Base-by-base conservation (phyloP, 805 yeast genomes). In the Ogataea sp. region DNA sequence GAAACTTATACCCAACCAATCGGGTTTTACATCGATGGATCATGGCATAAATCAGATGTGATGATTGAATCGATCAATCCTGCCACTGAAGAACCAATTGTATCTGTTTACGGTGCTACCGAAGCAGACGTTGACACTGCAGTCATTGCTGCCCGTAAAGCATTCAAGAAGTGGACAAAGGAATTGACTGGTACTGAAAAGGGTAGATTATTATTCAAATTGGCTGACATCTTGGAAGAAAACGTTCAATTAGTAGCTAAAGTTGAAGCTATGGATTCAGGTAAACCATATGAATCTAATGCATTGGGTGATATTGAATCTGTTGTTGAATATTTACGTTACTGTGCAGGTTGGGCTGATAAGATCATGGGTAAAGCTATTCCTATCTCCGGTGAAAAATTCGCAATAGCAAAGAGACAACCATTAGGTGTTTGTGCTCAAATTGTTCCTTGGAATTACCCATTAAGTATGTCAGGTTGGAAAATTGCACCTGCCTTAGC, bases 401-500 rank as follows among this genome's bases (percentile, higher is more conserved):
- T 82, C 50, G 83, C 83, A 27, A 79, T 77, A 61, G 80, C 88
- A 20, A 67, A 78, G 39, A 79, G 78, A 47, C 83, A 81, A 58
- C 82, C 86, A 6, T 56, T 66, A 37, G 80, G 81, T 15, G 83
- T 79, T 28, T 77, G 80, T 49, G 85, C 78, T 11, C 80, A 77
- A 56, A 75, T 79, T 48, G 75, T 80, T 41, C 86, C 86, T 26
- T 79, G 86, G 85, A 79, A 79, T 62, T 80, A 75, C 55, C 85
- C 86, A 24, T 58, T 79, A 49, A 64, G 71, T 25, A 80, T 82
- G 87, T 78, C 83, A 14, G 70, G 83, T 20, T 83, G 93, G 93
- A 83, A 83, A 59, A 66, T 83, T 53, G 86, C 83, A 21, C 90
- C 90, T 18, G 93, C 94, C 9, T 62, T 83, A 46, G 87, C 89